These are phyloP conservation scores for Gossypium schwendimanii DNA, from an alignment of 441 rosid genomes.

Conservation along the genomic window DNA sequence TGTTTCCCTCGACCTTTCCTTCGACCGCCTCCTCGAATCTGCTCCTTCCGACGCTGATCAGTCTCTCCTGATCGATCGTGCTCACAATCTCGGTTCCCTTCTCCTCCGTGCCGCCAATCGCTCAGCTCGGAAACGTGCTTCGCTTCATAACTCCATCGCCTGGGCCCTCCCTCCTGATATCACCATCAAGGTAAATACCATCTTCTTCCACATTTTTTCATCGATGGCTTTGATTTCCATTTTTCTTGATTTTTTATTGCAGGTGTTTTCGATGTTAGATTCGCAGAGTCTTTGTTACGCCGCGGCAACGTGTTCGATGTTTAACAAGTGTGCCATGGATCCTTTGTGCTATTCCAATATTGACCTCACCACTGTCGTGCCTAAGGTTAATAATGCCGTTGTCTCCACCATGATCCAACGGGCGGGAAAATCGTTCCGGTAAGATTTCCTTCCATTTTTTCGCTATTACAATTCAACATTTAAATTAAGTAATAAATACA, in stretches of 20 bases:
- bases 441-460: slow-evolving; percentile 17
- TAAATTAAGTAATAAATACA: not conserved
- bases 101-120: slow-evolving; percentile 58
- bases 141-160: slow-evolving; percentile 50
- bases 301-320: slow-evolving; percentile 71
- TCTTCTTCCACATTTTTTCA: not conserved
- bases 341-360: slow-evolving; percentile 58
- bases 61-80: slow-evolving; percentile 55
- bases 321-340: slow-evolving; percentile 73
- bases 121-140: slow-evolving; percentile 58
- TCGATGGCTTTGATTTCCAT: not conserved
- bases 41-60: slow-evolving; percentile 41
- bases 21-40: slow-evolving; percentile 57
- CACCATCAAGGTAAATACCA: slow-evolving; percentile 47
- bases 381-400: slow-evolving; percentile 55
- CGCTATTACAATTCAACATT: not conserved
- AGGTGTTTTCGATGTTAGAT: slow-evolving; percentile 83
- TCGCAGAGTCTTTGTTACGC: slow-evolving; percentile 67
- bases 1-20: slow-evolving; percentile 38
- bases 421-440: slow-evolving; percentile 74
- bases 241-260: not conserved
- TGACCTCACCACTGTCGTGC: slow-evolving; percentile 61
- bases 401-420: slow-evolving; percentile 74
- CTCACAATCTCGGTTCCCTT: slow-evolving; percentile 41
- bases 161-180: slow-evolving; percentile 79